Base-by-base conservation (phyloP, 768 basidiomycete species). In the Xanthoconium stramineum region DNA sequence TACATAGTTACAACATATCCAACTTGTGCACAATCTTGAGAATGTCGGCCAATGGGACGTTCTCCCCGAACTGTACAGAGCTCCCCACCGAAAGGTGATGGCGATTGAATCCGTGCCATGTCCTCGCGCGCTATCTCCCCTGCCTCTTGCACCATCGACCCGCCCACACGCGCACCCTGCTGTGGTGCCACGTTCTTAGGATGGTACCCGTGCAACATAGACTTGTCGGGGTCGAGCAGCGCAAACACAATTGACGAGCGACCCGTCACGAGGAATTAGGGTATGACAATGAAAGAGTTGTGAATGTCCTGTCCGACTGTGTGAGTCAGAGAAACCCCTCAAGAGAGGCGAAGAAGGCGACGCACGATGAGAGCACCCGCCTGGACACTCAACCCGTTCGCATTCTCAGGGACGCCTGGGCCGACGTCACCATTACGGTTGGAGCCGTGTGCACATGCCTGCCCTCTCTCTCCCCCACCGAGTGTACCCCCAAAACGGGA, bases 211-310 rank as follows among this genome's bases (percentile, higher is more conserved):
- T 76, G 77, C 1, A 76, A 57, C 29, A 70, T 74, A 5, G 77
- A 75, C 52, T 79, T 83, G 28, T 73, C 66, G 1, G 89, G 86
- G 57, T 96, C 94, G 57, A 94, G 78, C 6, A 97, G 72, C 15
- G 89, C 90, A 65, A 98, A 97, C 45, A 98, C 80, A 57, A 95
- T 75, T 10, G 93, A 84, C 1, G 93, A 85, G 6, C 98, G 70
- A 24, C 86, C 93, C 0, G 91, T 95, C 33, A 95, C 88, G 38
- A 98, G 78, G 72, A 98, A 95, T 66, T 98, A 96, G 0, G 96
- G 96, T 8, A 97, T 75, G 56, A 98, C 96, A 58, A 98, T 77
- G 71, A 90, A 96, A 55, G 97, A 82, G 65, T 97, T 98, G 72
- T 98, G 94, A 50, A 98, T 96, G 39, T 95, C 94, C 91, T 94